phyloP scores from a whole-genome alignment of 208 protist genomes.

The Leishmania braziliensis region DNA sequence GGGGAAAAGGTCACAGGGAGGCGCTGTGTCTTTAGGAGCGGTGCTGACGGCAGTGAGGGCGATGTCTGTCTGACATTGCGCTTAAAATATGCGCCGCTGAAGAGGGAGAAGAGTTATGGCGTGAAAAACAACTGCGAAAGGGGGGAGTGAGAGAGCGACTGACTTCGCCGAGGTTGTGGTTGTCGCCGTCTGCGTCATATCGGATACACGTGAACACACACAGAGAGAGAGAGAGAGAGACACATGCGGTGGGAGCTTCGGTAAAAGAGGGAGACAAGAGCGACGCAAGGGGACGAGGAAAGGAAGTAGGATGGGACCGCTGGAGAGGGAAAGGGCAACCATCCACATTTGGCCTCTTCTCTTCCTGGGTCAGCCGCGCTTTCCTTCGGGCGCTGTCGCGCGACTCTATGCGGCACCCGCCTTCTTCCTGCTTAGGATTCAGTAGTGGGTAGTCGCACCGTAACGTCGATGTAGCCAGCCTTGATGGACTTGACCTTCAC shows the following conservation, averaged over 20 bases:
- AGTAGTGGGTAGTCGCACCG: slow-evolving; percentile 6
- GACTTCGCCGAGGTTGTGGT: too few species aligned
- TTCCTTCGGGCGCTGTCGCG: background rate
- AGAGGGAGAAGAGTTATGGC: background rate
- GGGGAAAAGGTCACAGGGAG: background rate
- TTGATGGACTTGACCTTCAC: slow-evolving; percentile 47
- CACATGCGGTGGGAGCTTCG: too few species aligned
- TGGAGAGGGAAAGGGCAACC: background rate
- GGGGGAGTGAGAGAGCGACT: background rate
- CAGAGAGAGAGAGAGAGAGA: background rate
- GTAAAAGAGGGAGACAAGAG: background rate
- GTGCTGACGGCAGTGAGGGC: background rate
- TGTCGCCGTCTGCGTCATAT: background rate
- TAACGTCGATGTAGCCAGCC: slow-evolving; percentile 45
- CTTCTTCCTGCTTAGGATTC: background rate
- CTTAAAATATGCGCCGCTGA: background rate
- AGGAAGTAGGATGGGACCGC: background rate
- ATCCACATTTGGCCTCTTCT: background rate
- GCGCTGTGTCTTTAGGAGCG: background rate
- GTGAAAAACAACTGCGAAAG: too few species aligned
- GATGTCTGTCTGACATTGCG: background rate
- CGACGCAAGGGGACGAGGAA: background rate
- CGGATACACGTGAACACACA: background rate
- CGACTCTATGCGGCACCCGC: background rate
- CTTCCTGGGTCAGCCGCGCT: background rate